Evolutionary conservation across 352 stramenopile genomes (phyloP).

Genomic region (Globisporangium orthogonon): DNA sequence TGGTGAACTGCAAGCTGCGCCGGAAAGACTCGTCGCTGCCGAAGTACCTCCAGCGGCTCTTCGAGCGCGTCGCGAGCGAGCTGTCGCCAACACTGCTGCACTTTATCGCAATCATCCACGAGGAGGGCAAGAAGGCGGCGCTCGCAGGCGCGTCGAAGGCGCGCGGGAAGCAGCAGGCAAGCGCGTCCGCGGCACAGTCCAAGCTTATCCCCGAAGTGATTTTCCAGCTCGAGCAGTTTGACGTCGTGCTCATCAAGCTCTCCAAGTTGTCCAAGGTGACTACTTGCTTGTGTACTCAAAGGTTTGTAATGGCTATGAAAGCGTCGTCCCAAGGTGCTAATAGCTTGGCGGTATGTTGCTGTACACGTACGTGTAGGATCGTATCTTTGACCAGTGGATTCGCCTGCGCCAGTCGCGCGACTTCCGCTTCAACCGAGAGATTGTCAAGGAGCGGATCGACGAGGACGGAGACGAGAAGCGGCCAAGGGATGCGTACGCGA

Average conservation of each 20-base stretch:
- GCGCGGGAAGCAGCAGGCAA: constrained; percentile 3
- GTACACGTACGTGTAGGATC: constrained; percentile 9
- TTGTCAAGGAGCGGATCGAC: constrained; percentile 19
- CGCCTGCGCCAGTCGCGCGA: constrained; percentile 39
- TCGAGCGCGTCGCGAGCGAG: constrained; percentile 36
- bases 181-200: constrained; percentile 20
- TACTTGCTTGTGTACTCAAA: neutral
- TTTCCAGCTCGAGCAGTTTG: constrained; percentile 65
- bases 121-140: constrained; percentile 24
- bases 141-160: constrained; percentile 9
- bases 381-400: constrained; percentile 49
- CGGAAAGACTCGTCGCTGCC: constrained; percentile 33
- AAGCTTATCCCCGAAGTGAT: constrained; percentile 63
- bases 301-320: neutral
- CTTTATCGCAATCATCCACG: constrained; percentile 47
- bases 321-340: neutral
- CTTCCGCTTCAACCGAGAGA: constrained; percentile 44
- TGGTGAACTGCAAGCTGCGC: constrained; percentile 36
- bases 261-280: constrained; percentile 53
- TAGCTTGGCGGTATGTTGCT: neutral
- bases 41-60: constrained; percentile 34
- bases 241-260: constrained; percentile 56
- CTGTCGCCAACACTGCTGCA: constrained; percentile 36
- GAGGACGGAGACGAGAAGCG: constrained; percentile 16
- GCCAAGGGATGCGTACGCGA: constrained; percentile 3